Evolutionary conservation across 2,329 filamentous ascomycete genomes (phyloP), one percentile per base, ranked within the genome.

Genomic region (Alternaria arbusti): DNA sequence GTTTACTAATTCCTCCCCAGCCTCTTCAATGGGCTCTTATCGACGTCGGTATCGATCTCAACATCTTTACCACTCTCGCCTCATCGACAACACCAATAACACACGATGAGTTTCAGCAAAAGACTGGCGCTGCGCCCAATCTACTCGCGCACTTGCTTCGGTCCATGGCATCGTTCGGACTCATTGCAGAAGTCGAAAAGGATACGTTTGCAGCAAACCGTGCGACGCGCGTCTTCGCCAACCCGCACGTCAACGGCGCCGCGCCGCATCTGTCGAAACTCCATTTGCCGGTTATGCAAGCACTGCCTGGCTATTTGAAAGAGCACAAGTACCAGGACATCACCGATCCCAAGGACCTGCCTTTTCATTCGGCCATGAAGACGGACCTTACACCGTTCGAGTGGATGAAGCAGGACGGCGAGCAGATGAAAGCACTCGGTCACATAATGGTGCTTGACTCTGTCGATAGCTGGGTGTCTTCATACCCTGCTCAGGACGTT

Each of bases 121-220:
- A 61, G 28, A 74, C 69, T 4, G 59, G 61, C 8, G 76, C 73
- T 9, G 68, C 77, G 5, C 73, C 71, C 5, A 63, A 57, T 23
- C 69, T 81, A 5, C 60, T 77, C 20, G 67, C 70, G 25, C 77
- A 78, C 43, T 63, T 81, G 12, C 62, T 81, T 7, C 74, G 79
- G 32, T 75, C 74, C 47, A 70, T 78, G 30, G 74, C 74, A 13
- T 70, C 79, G 1, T 76, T 75, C 54, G 72, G 73, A 12, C 51
- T 76, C 15, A 73, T 80, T 51, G 44, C 58, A 6, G 77, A 81
- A 65, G 68, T 70, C 0, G 64, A 45, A 5, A 66, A 71, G 30
- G 70, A 79, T 65, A 63, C 55, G 0, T 82, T 75, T 45, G 54
- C 64, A 2, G 70, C 77, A 23, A 80, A 74, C 58, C 67, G 71